Conservation (phyloP, 2,329 filamentous ascomycete genomes). For the Fusarium goolgardi region DNA sequence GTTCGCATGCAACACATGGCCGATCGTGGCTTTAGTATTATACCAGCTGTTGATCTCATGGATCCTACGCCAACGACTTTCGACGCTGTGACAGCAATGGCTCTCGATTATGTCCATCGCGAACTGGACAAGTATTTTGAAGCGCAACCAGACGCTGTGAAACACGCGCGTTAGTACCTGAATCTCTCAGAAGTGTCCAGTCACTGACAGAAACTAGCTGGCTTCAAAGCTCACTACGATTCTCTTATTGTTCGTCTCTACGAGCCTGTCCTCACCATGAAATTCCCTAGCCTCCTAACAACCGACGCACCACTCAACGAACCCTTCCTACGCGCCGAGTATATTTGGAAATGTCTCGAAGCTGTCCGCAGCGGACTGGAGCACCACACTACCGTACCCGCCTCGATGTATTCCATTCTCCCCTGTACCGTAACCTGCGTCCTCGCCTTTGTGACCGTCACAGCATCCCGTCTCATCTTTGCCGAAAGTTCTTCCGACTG, state of each 20-base stretch:
- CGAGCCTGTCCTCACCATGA: slow-evolving; percentile 53
- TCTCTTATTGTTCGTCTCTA: slow-evolving; percentile 52
- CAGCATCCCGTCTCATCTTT: slow-evolving; percentile 52
- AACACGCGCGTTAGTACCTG: slow-evolving; percentile 32
- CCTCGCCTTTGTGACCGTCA: slow-evolving; percentile 52
- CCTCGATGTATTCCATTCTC: slow-evolving; percentile 43
- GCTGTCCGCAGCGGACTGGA: slow-evolving; percentile 45
- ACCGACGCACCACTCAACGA: slow-evolving; percentile 27
- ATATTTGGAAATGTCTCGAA: slow-evolving; percentile 54
- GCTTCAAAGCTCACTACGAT: slow-evolving; percentile 52
- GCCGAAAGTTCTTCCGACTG: slow-evolving; percentile 52
- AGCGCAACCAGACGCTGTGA: slow-evolving; percentile 38
- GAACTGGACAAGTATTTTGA: slow-evolving; percentile 50
- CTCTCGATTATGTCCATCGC: slow-evolving; percentile 48
- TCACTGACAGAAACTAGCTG: slow-evolving; percentile 38
- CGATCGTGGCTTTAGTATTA: slow-evolving; percentile 46
- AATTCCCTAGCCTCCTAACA: slow-evolving; percentile 28
- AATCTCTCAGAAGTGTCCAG: accelerated
- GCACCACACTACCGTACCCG: slow-evolving; percentile 44
- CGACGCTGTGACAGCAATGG: slow-evolving; percentile 49
- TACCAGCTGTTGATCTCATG: slow-evolving; percentile 41
- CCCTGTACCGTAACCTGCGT: slow-evolving; percentile 49
- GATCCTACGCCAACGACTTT: slow-evolving; percentile 39
- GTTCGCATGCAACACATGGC: slow-evolving; percentile 52
- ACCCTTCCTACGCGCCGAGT: slow-evolving; percentile 49